A percentile compares a stretch with the other conserved stretches of the same genome.
Evolutionary conservation across 305 asterid genomes (phyloP).

Genomic region (Fraxinus angustifolia): DNA sequence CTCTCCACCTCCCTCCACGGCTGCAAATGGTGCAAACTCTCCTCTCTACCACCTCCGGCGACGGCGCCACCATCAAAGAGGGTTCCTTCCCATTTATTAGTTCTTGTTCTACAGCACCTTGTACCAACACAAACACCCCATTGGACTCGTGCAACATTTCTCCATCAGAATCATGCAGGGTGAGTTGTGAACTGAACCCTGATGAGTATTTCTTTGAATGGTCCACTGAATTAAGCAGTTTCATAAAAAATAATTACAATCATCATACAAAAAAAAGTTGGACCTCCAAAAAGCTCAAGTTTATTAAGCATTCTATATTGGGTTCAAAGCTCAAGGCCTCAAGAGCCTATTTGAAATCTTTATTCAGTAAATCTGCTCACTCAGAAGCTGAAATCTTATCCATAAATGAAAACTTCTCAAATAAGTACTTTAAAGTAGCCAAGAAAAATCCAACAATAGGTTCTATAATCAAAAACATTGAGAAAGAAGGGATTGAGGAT

Average conservation of each 20-base stretch:
- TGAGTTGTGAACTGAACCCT: conserved; percentile 65
- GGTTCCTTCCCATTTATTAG: conserved; percentile 16
- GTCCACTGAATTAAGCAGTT: conserved; percentile 57
- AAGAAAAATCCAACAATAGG: conserved; percentile 23
- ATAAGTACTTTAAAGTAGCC: conserved; percentile 11
- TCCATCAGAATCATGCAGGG: conserved; percentile 76
- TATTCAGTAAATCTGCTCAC: conserved; percentile 54
- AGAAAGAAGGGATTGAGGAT: conserved; percentile 29
- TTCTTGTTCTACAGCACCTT: conserved; percentile 11
- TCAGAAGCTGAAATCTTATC: conserved; percentile 18
- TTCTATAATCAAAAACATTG: conserved; percentile 36
- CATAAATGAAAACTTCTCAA: conserved; percentile 19
- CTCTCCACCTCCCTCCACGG: conserved; percentile 71
- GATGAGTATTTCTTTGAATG: conserved; percentile 70
- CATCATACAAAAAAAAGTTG: conserved; percentile 35
- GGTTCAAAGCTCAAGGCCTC: conserved; percentile 61
- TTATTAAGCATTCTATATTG: conserved; percentile 46
- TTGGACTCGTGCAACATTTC: conserved; percentile 25
- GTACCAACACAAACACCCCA: neutral
- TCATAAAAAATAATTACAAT: conserved; percentile 18
- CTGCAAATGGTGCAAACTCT: conserved; percentile 55
- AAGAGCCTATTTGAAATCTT: conserved; percentile 42
- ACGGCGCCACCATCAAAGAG: conserved; percentile 15
- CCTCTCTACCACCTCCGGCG: conserved; percentile 23
- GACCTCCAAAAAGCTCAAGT: conserved; percentile 59